Percentiles rank a stretch among this genome's conserved stretches.
phyloP scores from a whole-genome alignment of 2,329 filamentous ascomycete genomes.

The Hawksworthiomyces lignivorus region DNA sequence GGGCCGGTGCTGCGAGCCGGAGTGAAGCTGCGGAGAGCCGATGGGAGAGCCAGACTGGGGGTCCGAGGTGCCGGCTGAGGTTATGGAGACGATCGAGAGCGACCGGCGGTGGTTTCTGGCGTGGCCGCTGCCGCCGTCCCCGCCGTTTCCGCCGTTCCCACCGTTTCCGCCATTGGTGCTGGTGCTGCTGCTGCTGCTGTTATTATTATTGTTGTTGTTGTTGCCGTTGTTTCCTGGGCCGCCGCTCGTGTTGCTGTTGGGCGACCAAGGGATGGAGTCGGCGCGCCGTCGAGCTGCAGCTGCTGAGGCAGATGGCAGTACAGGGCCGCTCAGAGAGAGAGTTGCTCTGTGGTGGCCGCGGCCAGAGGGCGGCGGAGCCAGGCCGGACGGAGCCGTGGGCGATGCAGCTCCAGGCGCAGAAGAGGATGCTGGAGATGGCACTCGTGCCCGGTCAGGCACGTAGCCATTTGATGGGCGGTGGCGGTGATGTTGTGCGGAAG shows the following conservation, averaged over 20 bases:
- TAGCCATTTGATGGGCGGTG: slow-evolving; percentile 15
- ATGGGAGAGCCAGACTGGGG: slow-evolving; percentile 1
- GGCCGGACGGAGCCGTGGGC: neutral
- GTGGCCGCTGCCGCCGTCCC: neutral
- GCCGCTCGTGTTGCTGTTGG: too few relatives aligned
- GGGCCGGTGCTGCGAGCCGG: slow-evolving; percentile 33
- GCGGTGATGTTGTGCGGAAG: slow-evolving; percentile 11
- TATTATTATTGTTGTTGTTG: neutral
- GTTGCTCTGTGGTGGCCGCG: slow-evolving; percentile 13
- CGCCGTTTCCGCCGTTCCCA: slow-evolving; percentile 37
- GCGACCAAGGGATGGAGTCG: neutral
- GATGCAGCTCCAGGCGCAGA: neutral
- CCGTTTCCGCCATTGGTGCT: slow-evolving; percentile 16
- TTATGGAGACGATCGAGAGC: slow-evolving; percentile 75
- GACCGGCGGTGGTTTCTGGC: slow-evolving; percentile 55
- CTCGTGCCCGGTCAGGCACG: slow-evolving; percentile 3
- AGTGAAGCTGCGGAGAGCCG: slow-evolving; percentile 1
- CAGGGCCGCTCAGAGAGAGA: slow-evolving; percentile 15
- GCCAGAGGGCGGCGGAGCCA: slow-evolving; percentile 7
- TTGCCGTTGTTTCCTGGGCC: neutral
- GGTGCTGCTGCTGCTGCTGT: neutral
- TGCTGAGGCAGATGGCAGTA: neutral
- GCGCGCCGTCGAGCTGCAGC: slow-evolving; percentile 2
- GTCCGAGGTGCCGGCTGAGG: slow-evolving; percentile 40
- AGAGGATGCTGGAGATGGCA: slow-evolving; percentile 2